Evolutionary conservation across 768 basidiomycete genomes (phyloP).

Genomic region (Sarcomyxa edulis): DNA sequence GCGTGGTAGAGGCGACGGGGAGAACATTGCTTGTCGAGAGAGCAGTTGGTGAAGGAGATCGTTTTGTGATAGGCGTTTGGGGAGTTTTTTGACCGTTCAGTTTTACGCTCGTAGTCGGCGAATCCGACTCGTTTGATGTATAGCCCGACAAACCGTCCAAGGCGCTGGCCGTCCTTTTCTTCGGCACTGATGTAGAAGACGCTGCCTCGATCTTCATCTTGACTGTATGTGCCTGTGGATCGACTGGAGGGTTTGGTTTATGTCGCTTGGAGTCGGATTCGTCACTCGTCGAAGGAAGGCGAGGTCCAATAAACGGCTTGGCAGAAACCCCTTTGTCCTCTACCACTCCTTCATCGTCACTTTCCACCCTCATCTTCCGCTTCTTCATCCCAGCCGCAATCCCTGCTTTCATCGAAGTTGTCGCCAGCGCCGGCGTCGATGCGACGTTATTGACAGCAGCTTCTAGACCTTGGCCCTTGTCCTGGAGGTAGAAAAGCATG

Average conservation of each 20-base stretch:
- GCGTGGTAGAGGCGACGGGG: constrained; percentile 20
- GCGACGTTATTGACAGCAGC: constrained; percentile 43
- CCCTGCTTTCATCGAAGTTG: constrained; percentile 24
- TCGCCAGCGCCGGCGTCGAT: constrained; percentile 13
- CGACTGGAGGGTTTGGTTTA: constrained; percentile 17
- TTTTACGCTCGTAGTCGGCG: too few species aligned
- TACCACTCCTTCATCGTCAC: constrained; percentile 35
- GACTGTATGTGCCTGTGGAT: constrained; percentile 49
- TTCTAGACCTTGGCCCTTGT: constrained; percentile 70
- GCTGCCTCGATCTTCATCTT: constrained; percentile 49
- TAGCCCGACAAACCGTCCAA: constrained; percentile 20
- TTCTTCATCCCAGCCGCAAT: constrained; percentile 51
- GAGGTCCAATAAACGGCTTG: constrained; percentile 59
- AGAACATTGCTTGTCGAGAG: too few species aligned
- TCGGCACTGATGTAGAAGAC: constrained; percentile 4
- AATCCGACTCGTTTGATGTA: constrained; percentile 22
- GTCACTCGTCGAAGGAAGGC: constrained; percentile 43
- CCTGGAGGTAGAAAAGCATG: constrained; percentile 85
- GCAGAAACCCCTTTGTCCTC: constrained; percentile 49
- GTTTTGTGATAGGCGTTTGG: too few species aligned
- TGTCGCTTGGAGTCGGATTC: constrained; percentile 19
- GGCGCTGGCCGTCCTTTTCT: neutral
- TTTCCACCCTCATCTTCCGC: constrained; percentile 29
- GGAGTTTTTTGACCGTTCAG: too few species aligned
- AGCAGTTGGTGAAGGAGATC: constrained; percentile 25